phyloP scores from a whole-genome alignment of 495 filamentous ascomycete species.

The Lasiosphaeria miniovina region DNA sequence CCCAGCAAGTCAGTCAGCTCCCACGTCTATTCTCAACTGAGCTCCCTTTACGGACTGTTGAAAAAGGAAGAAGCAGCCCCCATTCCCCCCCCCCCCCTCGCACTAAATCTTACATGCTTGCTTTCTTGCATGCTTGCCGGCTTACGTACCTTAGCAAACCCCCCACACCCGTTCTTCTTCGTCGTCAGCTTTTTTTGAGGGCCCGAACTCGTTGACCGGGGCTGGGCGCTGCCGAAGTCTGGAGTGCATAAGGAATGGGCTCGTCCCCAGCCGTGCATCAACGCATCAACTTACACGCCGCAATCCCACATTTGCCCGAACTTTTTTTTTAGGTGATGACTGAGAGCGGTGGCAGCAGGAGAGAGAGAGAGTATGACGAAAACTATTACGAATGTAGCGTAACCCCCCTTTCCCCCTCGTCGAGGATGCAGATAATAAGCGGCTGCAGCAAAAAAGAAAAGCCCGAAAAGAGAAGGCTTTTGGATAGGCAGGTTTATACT shows the following conservation, averaged over 20 bases:
- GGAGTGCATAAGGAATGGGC: neutral
- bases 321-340: neutral
- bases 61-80: too few relatives aligned
- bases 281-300: neutral
- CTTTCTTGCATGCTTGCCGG: neutral
- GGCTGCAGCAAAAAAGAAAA: too few relatives aligned
- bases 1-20: too few relatives aligned
- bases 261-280: neutral
- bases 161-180: neutral
- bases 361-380: too few relatives aligned
- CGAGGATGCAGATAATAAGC: too few relatives aligned
- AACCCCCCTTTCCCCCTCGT: too few relatives aligned
- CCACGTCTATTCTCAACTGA: too few relatives aligned
- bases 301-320: neutral
- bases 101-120: neutral
- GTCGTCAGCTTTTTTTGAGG: neutral
- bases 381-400: too few relatives aligned
- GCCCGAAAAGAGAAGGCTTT: too few relatives aligned
- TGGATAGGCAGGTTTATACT: too few relatives aligned
- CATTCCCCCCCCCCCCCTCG: neutral
- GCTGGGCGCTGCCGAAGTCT: slow-evolving; percentile 1
- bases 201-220: neutral
- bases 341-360: too few relatives aligned
- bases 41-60: too few relatives aligned
- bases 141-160: neutral